Evolutionary conservation across 345 rosid genomes (phyloP), one percentile per base, ranked within the genome.

Genomic region (Cardamine occulta): DNA sequence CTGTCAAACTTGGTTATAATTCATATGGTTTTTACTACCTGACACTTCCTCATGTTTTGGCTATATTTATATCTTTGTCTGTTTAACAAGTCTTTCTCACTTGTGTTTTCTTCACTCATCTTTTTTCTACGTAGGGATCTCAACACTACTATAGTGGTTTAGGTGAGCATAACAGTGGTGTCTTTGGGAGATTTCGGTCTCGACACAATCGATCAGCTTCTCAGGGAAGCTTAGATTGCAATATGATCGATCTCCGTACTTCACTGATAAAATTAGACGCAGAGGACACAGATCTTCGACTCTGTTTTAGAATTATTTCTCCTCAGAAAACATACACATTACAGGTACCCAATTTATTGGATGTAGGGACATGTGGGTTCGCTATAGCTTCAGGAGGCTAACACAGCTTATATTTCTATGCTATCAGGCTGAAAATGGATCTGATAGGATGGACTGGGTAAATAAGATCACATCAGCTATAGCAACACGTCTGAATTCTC

Each of bases 371-470:
- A 3, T 26, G 28, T 23, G n/a, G 39, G 65, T 31, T 19, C 56
- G 31, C 21, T 51, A 49, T 40, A 61, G 63, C 65, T 55, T 35
- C 42, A 55, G 14, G 18, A 70, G 71, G 17, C 48, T 47, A 44
- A 75, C 63, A 39, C 19, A 34, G 34, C 28, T 51, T 44, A 47
- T 73, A 23, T 42, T 8, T 66, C 54, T 24, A 55, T 61, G 62
- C 66, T 58, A 57, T 45, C 84, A 93, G 98, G 94, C 98, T 79
- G 98, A 93, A 88, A 87, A 86, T 81, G 93, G 84, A 82, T 84
- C 89, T 53, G 96, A 93, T 72, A 84, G 90, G 84, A 81, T 84
- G 84, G 96, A 93, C 60, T 90, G 98, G 98, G 86, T 86, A 37
- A 84, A 83, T 74, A 90, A 93, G 80, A 90, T 89, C 39, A 88